These are phyloP conservation scores for Abrus precatorius DNA, from an alignment of 306 rosid genomes.

Conservation along the genomic window DNA sequence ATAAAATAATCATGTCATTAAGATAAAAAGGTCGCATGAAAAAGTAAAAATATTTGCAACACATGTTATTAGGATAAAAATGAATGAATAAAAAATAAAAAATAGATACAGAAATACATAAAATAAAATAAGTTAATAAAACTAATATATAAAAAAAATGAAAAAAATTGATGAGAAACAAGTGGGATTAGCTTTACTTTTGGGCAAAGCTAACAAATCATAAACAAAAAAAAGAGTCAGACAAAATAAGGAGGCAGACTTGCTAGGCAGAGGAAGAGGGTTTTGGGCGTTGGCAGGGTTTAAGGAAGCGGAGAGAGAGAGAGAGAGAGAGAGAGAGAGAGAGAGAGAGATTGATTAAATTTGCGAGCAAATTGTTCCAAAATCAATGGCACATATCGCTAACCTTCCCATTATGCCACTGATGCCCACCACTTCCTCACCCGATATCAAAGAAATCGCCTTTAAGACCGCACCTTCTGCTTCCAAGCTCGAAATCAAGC, in stretches of 20 bases:
- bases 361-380: neutral
- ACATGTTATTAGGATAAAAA: too few species aligned
- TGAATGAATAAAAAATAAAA: too few species aligned
- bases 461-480: slow-evolving; percentile 87
- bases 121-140: too few species aligned
- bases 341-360: too few species aligned
- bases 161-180: too few species aligned
- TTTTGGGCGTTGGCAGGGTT: slow-evolving; percentile 23
- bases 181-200: too few species aligned
- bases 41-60: too few species aligned
- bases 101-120: too few species aligned
- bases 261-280: neutral
- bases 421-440: slow-evolving; percentile 58
- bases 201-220: neutral
- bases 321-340: too few species aligned
- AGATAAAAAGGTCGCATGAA: too few species aligned
- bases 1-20: too few species aligned
- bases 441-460: slow-evolving; percentile 69
- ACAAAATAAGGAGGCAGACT: neutral
- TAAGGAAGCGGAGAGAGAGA: slow-evolving; percentile 15
- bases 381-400: slow-evolving; percentile 67
- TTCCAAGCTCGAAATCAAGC: slow-evolving; percentile 85
- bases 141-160: too few species aligned
- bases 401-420: slow-evolving; percentile 75
- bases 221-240: neutral